A percentile compares a stretch with the other conserved stretches of the same genome.
These are phyloP conservation scores for Termitomyces sp. DNA, from an alignment of 768 basidiomycete species.

Conservation along the genomic window DNA sequence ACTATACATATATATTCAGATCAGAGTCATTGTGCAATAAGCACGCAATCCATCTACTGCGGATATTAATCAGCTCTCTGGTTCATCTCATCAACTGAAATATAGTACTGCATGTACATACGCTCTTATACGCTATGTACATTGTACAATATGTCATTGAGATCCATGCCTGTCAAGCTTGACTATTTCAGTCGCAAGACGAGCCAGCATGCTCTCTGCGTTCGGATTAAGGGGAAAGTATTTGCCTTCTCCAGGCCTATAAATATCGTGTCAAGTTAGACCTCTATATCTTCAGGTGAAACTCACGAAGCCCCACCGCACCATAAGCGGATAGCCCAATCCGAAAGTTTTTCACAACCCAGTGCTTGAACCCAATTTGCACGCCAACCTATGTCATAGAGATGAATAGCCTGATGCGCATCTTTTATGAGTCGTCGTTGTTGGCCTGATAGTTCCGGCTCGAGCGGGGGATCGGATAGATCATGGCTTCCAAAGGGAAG, in stretches of 20 bases:
- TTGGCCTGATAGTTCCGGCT: constrained; percentile 60
- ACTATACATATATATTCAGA: constrained; percentile 3
- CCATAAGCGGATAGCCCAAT: constrained; percentile 49
- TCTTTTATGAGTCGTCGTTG: constrained; percentile 64
- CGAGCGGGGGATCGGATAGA: constrained; percentile 65
- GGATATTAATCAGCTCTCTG: neutral
- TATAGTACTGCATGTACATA: neutral
- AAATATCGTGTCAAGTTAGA: constrained; percentile 3
- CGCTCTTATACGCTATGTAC: neutral
- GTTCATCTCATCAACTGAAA: neutral
- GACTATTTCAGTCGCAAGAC: constrained; percentile 58
- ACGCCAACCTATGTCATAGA: constrained; percentile 74
- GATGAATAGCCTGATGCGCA: constrained; percentile 52
- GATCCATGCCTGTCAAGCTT: constrained; percentile 46
- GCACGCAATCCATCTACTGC: constrained; percentile 6
- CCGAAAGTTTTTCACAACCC: constrained; percentile 48
- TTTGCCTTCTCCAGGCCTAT: constrained; percentile 61
- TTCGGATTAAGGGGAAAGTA: constrained; percentile 64
- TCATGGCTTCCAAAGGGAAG: constrained; percentile 44
- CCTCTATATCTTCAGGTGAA: neutral
- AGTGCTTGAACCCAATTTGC: constrained; percentile 68
- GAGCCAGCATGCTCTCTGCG: constrained; percentile 61
- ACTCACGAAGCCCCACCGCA: constrained; percentile 66
- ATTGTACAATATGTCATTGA: neutral
- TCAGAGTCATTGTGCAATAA: constrained; percentile 19